A percentile compares a stretch with the other conserved stretches of the same genome.
Conservation (phyloP, 768 basidiomycete genomes). For the Xerocomellus dryophilus region DNA sequence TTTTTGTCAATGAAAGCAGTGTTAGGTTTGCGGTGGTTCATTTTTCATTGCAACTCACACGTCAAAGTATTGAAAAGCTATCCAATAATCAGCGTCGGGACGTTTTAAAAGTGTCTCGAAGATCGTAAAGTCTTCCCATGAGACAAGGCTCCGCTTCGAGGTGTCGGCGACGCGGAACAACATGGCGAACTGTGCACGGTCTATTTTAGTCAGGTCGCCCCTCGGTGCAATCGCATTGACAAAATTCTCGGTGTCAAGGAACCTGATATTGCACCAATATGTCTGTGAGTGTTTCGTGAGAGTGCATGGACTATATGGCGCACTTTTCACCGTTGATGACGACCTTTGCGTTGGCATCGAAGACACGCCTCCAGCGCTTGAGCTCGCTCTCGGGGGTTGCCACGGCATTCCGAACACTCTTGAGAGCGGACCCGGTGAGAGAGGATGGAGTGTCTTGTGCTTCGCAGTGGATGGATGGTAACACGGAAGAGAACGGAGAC, state of each 20-base stretch:
- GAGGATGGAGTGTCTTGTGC: constrained; percentile 39
- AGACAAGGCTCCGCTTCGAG: constrained; percentile 69
- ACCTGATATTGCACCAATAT: constrained; percentile 46
- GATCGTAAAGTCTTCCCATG: constrained; percentile 94
- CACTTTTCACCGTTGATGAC: constrained; percentile 79
- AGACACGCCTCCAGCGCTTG: constrained; percentile 83
- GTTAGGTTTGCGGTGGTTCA: constrained; percentile 2
- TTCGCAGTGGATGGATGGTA: constrained; percentile 57
- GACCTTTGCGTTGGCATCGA: constrained; percentile 77
- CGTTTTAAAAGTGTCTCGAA: constrained; percentile 92
- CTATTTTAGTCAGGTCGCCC: constrained; percentile 81
- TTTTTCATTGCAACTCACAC: constrained; percentile 55
- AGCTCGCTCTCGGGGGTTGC: constrained; percentile 78
- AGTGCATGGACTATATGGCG: constrained; percentile 29
- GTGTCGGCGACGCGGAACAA: constrained; percentile 88
- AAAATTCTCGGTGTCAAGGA: constrained; percentile 82
- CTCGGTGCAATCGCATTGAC: constrained; percentile 93
- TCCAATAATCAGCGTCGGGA: constrained; percentile 96
- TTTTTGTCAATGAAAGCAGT: constrained; percentile 30
- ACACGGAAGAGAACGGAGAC: constrained; percentile 39
- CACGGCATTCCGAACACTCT: constrained; percentile 65
- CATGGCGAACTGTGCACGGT: constrained; percentile 83
- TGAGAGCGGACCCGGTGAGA: constrained; percentile 52
- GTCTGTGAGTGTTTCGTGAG: constrained; percentile 19
- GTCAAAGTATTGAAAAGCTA: constrained; percentile 95